Percentiles rank a stretch among this genome's conserved stretches.
phyloP scores from a whole-genome alignment of 805 yeast genomes.

The Candida incommunis region DNA sequence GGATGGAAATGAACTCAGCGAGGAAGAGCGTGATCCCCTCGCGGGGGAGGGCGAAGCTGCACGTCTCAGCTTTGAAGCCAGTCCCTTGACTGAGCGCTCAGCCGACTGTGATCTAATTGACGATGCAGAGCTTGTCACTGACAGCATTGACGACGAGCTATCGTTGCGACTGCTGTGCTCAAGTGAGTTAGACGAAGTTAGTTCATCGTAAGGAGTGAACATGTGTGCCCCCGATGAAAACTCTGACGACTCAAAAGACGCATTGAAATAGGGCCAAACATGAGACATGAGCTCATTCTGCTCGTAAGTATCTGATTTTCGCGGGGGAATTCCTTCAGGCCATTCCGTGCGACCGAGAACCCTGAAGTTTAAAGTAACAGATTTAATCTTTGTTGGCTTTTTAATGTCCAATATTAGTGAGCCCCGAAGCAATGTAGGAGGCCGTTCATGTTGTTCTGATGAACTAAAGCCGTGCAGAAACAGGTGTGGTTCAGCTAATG shows the following conservation, averaged over 20 bases:
- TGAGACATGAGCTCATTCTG: conserved; percentile 54
- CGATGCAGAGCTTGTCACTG: background rate
- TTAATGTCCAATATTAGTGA: conserved; percentile 53
- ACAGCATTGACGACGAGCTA: background rate
- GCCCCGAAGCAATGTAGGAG: conserved; percentile 76
- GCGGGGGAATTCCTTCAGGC: conserved; percentile 98
- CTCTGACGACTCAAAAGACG: conserved; percentile 25
- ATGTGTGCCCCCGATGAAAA: conserved; percentile 31
- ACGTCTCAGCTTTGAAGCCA: conserved; percentile 11
- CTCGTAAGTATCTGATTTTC: conserved; percentile 52
- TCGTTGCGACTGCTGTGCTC: background rate
- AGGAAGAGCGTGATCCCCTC: conserved; percentile 1
- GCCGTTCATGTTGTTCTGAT: conserved; percentile 45
- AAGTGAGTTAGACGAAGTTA: conserved; percentile 4
- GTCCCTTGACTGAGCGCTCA: conserved; percentile 7
- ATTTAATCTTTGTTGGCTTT: conserved; percentile 59
- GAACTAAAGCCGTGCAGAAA: conserved; percentile 73
- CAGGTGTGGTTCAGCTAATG: conserved; percentile 66
- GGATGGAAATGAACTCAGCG: background rate
- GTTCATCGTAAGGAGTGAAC: conserved; percentile 15
- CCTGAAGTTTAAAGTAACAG: conserved; percentile 43
- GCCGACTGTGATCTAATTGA: background rate
- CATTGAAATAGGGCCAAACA: conserved; percentile 77
- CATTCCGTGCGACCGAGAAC: conserved; percentile 77
- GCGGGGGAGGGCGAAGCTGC: conserved; percentile 14